These are phyloP conservation scores for Lactifluus rugatus DNA, from an alignment of 768 basidiomycete genomes.

Conservation along the genomic window DNA sequence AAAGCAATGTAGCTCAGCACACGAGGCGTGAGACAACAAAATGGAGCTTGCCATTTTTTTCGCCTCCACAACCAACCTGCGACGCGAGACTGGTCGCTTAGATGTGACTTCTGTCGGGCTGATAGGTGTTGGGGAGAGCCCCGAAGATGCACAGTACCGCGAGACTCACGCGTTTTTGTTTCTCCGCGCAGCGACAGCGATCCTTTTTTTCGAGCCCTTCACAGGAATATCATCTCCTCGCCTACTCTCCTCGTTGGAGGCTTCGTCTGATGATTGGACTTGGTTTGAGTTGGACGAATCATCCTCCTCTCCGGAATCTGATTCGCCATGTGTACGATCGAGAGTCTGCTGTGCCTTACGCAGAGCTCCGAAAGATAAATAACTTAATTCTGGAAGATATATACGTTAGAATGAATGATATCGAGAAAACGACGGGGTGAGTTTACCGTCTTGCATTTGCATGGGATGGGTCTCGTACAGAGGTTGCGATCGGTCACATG, in stretches of 20 bases:
- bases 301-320: conserved; percentile 2
- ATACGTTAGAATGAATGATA: background rate
- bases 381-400: background rate
- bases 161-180: conserved; percentile 80
- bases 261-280: background rate
- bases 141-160: background rate
- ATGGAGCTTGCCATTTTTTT: conserved; percentile 44
- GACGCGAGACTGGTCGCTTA: conserved; percentile 73
- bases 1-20: background rate
- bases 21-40: background rate
- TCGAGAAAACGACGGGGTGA: background rate
- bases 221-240: background rate
- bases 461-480: background rate
- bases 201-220: conserved; percentile 28
- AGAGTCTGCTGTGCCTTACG: conserved; percentile 16
- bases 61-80: conserved; percentile 58
- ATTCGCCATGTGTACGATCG: conserved; percentile 7
- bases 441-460: conserved; percentile 9
- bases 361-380: conserved; percentile 16
- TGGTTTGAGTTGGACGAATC: conserved; percentile 3
- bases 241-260: background rate
- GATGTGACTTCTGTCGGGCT: conserved; percentile 80
- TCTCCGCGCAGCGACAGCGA: conserved; percentile 41
- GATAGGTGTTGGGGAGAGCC: background rate
- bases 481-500: too few species aligned